These are phyloP conservation scores for Aureobasidium sp. DNA, from an alignment of 2,329 filamentous ascomycete genomes.

Conservation along the genomic window DNA sequence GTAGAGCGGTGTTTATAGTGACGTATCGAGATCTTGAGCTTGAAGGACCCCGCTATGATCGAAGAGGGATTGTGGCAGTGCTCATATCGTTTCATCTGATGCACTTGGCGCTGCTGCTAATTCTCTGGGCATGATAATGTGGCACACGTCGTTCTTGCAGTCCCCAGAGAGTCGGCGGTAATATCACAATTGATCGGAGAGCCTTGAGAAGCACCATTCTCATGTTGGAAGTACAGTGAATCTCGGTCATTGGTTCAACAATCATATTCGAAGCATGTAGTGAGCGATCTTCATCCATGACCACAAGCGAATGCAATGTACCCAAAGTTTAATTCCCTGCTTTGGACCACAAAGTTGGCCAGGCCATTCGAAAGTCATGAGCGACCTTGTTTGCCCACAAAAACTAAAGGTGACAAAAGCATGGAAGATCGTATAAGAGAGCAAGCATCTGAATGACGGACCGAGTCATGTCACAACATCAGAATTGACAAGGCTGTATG, in stretches of 20 bases:
- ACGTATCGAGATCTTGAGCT: not conserved
- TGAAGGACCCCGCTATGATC: slow-evolving; percentile 6
- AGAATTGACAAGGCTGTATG: no score
- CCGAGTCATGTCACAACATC: no score
- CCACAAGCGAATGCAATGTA: not conserved
- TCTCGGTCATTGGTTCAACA: no score
- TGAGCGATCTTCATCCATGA: not conserved
- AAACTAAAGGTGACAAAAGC: not conserved
- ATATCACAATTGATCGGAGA: not conserved
- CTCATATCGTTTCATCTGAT: slow-evolving; percentile 3
- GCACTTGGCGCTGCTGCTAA: not conserved
- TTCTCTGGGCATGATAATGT: not conserved
- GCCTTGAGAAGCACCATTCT: no score
- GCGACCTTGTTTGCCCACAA: no score
- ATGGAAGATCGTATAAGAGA: no score
- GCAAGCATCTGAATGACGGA: no score
- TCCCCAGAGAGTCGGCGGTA: not conserved
- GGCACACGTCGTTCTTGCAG: not conserved
- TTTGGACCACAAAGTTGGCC: not conserved
- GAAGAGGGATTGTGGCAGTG: slow-evolving; percentile 2
- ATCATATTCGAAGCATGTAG: no score
- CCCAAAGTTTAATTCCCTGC: not conserved
- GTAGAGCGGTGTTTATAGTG: not conserved
- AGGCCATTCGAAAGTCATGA: no score
- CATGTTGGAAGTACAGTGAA: no score